phyloP scores from a whole-genome alignment of 2,329 filamentous ascomycete genomes.

The Beauveria australis region DNA sequence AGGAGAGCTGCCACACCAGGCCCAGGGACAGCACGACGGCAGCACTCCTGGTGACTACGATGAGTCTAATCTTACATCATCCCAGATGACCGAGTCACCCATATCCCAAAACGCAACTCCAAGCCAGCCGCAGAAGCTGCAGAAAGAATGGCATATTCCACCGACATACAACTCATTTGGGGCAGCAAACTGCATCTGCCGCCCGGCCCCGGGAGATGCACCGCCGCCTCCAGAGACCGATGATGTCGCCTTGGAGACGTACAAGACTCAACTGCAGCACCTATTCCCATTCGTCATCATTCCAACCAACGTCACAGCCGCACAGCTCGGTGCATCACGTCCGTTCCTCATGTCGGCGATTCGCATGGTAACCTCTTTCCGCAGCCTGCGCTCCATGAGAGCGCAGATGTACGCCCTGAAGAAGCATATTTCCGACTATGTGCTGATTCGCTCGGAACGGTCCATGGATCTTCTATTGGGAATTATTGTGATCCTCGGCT shows the following conservation, averaged over 20 bases:
- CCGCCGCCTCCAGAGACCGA: slow-evolving; percentile 36
- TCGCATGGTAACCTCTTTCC: slow-evolving; percentile 40
- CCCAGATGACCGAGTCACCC: slow-evolving; percentile 8
- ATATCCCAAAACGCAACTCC: background rate
- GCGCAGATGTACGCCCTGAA: slow-evolving; percentile 42
- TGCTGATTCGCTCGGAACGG: slow-evolving; percentile 40
- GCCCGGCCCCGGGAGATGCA: slow-evolving; percentile 30
- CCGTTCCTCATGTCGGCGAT: slow-evolving; percentile 44
- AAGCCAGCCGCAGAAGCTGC: slow-evolving; percentile 1
- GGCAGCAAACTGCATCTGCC: slow-evolving; percentile 39
- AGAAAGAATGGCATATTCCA: slow-evolving; percentile 27
- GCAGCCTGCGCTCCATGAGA: slow-evolving; percentile 38
- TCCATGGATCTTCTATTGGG: slow-evolving; percentile 43
- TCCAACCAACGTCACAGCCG: slow-evolving; percentile 26
- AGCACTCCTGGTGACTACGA: slow-evolving; percentile 8
- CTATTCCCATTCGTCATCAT: slow-evolving; percentile 41
- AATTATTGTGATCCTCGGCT: slow-evolving; percentile 40
- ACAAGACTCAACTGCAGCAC: slow-evolving; percentile 33
- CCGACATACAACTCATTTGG: slow-evolving; percentile 37
- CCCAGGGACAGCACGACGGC: background rate
- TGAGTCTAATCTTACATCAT: slow-evolving; percentile 2
- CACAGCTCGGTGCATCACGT: slow-evolving; percentile 28
- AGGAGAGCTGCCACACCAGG: slow-evolving; percentile 25
- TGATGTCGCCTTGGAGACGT: slow-evolving; percentile 36
- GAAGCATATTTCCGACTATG: slow-evolving; percentile 36